These are phyloP conservation scores for Cercospora sp. DNA, from an alignment of 2,329 filamentous ascomycete genomes.

Conservation along the genomic window DNA sequence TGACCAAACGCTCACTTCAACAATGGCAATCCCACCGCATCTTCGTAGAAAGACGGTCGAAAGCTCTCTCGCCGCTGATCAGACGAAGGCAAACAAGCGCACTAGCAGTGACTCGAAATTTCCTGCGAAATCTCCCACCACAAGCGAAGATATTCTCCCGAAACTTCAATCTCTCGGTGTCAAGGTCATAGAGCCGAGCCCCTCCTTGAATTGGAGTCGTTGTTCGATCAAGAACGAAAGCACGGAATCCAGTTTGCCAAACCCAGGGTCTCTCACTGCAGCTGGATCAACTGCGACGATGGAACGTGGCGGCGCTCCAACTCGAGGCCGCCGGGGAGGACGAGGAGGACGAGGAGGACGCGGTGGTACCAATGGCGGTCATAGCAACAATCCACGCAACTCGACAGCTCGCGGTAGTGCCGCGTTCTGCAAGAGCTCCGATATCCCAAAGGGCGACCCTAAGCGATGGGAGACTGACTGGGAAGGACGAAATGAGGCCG, in stretches of 20 bases:
- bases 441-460: slow-evolving; percentile 26
- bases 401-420: slow-evolving; percentile 17
- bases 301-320: background rate
- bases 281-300: background rate
- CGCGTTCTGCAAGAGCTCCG: slow-evolving; percentile 8
- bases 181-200: background rate
- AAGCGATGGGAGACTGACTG: slow-evolving; percentile 26
- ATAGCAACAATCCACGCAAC: background rate
- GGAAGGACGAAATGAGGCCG: background rate
- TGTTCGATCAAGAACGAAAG: slow-evolving; percentile 1
- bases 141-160: background rate
- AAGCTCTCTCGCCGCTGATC: background rate
- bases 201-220: background rate
- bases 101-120: background rate
- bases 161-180: background rate
- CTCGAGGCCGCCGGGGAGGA: background rate
- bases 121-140: background rate
- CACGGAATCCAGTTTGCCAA: slow-evolving; percentile 14
- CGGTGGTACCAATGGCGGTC: background rate
- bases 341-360: slow-evolving; percentile 2
- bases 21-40: slow-evolving; percentile 18
- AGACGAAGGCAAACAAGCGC: background rate
- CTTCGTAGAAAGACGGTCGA: slow-evolving; percentile 9
- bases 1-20: background rate
- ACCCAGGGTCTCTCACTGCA: slow-evolving; percentile 6